phyloP scores from a whole-genome alignment of 169 alveolate species.

The Plasmodium billcollinsi region DNA sequence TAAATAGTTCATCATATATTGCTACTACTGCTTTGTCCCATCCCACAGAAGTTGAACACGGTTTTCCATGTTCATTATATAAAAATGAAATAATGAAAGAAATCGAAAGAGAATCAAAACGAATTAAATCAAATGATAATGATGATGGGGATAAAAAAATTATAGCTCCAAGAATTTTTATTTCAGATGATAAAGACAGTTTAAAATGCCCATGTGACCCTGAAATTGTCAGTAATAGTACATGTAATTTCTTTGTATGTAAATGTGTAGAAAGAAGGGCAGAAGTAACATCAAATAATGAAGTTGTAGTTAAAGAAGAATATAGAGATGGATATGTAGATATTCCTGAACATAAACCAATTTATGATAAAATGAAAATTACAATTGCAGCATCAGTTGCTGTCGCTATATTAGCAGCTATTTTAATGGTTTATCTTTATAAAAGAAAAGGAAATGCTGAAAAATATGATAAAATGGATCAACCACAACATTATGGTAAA shows the following conservation, averaged over 20 bases:
- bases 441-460: slow-evolving; percentile 15
- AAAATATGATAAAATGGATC: slow-evolving; percentile 58
- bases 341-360: neutral
- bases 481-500: slow-evolving; percentile 52
- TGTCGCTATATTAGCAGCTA: neutral
- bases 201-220: slow-evolving; percentile 72
- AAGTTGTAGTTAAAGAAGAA: slow-evolving; percentile 36
- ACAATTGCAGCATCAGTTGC: slow-evolving; percentile 22
- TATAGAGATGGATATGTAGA: neutral
- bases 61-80: slow-evolving; percentile 83
- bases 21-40: slow-evolving; percentile 86
- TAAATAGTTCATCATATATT: slow-evolving; percentile 76
- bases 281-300: slow-evolving; percentile 40
- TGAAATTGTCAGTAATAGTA: slow-evolving; percentile 8
- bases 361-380: neutral
- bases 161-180: slow-evolving; percentile 78
- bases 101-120: slow-evolving; percentile 3
- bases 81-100: slow-evolving; percentile 49
- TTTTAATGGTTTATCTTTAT: slow-evolving; percentile 7
- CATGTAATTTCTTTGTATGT: slow-evolving; percentile 50
- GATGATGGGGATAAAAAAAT: slow-evolving; percentile 5
- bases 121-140: neutral
- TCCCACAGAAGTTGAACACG: slow-evolving; percentile 74
- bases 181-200: slow-evolving; percentile 34
- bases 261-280: slow-evolving; percentile 54